Evolutionary conservation across 1,139 yeast genomes (phyloP), one percentile per base, ranked within the genome.

Genomic region (Wickerhamiella infanticola): DNA sequence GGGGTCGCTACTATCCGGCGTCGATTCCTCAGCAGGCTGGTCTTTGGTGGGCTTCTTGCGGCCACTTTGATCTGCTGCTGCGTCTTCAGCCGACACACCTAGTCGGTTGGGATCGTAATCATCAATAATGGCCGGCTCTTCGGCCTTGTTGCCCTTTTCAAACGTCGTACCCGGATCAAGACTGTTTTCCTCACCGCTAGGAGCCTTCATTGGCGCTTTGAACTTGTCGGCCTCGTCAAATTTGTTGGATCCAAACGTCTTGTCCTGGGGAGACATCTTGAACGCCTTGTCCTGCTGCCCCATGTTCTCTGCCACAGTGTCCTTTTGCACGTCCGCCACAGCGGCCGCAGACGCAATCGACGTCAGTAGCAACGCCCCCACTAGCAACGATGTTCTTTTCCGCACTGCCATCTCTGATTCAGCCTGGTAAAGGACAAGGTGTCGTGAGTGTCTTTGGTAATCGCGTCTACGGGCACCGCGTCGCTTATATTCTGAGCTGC

Each of bases 51-150:
- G 25, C 39, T 31, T 29, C 44, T 24, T n/a, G 11, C 18, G 33
- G 37, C 33, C 39, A n/a, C 31, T 37, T 37, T 51, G 51, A 3
- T 39, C 46, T 7, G 41, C 31, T 24, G 37, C 44, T 18, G 46
- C 46, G 29, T 40, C 44, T 26, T 56, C 59, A 13, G 58, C 53
- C 9, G 58, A 48, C 6, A 59, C 62, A 3, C 67, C 67, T 37
- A 63, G 54, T 29, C 64, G 59, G 45, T 56, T 60, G 8, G 67
- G 67, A 50, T 64, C 66, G 46, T 63, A 64, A 50, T 64, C 68
- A 51, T 63, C 62, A 40, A 62, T 57, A 27, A 63, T 64, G 18
- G 59, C 63, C 3, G 65, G 62, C 39, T 60, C 58, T 42, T 58
- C 56, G 41, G 55, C 59, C 25, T 56, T 54, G 9, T 58, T 55